These are phyloP conservation scores for Coemansia guatemalensis DNA, from an alignment of 192 early-diverging fungal genomes.

Conservation along the genomic window DNA sequence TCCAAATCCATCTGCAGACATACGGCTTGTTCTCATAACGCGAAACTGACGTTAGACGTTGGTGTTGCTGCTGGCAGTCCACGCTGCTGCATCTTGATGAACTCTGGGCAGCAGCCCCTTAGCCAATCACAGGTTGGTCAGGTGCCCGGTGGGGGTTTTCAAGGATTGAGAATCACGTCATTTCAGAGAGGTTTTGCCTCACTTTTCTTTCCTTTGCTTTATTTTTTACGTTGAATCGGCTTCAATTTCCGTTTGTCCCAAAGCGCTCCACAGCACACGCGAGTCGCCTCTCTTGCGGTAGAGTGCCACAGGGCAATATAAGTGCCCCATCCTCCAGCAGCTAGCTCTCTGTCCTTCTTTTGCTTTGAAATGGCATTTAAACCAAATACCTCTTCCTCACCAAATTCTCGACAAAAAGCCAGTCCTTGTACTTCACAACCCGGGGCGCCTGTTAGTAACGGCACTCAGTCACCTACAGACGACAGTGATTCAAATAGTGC, in stretches of 20 bases:
- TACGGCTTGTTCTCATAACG: conserved; percentile 44
- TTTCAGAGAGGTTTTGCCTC: not conserved
- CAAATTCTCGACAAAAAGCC: not conserved
- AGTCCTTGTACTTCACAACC: not conserved
- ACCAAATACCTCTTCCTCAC: not conserved
- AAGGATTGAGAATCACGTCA: not conserved
- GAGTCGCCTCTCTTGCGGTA: not conserved
- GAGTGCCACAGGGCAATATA: not conserved
- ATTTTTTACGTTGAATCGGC: not conserved
- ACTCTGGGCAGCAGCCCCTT: not conserved
- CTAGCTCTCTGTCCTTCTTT: not conserved
- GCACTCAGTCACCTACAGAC: not conserved
- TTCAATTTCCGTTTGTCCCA: not conserved
- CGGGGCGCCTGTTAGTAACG: not conserved
- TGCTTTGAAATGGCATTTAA: not conserved
- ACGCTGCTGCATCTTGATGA: not conserved
- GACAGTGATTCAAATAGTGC: not conserved
- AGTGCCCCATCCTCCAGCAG: not conserved
- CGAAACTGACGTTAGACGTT: conserved; percentile 24
- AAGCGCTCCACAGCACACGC: not conserved
- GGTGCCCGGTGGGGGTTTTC: not conserved
- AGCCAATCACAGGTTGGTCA: not conserved
- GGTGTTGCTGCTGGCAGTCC: not conserved
- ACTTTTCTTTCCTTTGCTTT: not conserved
- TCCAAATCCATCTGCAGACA: conserved; percentile 32